Base-by-base conservation (phyloP, 805 yeast species). In the Metschnikowia gelsemii region DNA sequence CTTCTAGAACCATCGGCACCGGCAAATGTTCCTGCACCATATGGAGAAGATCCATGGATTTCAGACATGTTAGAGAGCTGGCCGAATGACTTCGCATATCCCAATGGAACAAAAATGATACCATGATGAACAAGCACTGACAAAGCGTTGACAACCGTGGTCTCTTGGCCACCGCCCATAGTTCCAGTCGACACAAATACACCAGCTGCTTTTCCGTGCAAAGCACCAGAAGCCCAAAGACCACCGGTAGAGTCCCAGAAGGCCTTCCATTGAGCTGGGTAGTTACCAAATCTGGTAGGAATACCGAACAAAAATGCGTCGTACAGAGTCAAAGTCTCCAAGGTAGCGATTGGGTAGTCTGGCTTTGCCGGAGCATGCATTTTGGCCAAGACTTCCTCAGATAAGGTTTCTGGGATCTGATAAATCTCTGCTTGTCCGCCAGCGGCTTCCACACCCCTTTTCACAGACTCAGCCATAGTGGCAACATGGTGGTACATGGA, bases 401-500 rank as follows among this genome's bases (percentile, higher is more conserved):
- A 30, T 45, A 57, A 46, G n/a, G 54, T 48, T 43, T 57, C 52
- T 11, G 61, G 55, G 21, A 51, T 43, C 35, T 50, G 54, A 45
- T 35, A 45, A 32, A 47, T 49, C 21, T 49, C 47, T 43, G 83
- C 82, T 2, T 58, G 54, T 11, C 55, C 46, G 47, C 91, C 95
- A 12, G 84, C 79, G 7, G 77, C 70, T 59, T 77, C 82, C 32
- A 85, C 74, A 53, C 95, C 95, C 41, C 66, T 66, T 66, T 83
- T 75, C 57, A 79, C 79, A 32, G 84, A 69, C 61, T 81, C 78
- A 26, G 96, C 95, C 55, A 86, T 57, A 31, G 70, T 65, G 50
- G 80, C 79, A 52, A 84, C 68, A 67, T 88, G 96, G 47, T 89
- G 89, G 70, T 85, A 87, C 52, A 83, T 62, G 27, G 96, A 82